Evolutionary conservation across 2,329 filamentous ascomycete genomes (phyloP), one percentile per base, ranked within the genome.

Genomic region (Septoria petroselini): DNA sequence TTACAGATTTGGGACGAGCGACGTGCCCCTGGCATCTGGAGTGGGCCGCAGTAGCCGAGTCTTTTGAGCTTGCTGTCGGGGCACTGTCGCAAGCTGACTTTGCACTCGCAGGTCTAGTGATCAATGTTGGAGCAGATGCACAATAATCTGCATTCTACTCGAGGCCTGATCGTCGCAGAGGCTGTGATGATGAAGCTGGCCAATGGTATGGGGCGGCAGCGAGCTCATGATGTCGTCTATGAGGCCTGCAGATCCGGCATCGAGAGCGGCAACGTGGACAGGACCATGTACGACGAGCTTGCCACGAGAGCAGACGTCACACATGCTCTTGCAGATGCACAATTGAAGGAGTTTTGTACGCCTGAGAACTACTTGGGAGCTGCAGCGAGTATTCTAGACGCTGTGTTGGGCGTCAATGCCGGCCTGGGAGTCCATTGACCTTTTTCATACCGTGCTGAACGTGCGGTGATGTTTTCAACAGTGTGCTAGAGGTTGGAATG

Each of bases 161-260:
- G 61, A 23, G 70, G 65, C 3, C 59, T 64, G 27, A 65, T 64
- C 30, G 70, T 65, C 19, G 66, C 64, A 3, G 70, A 69, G 49
- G 70, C 66, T 19, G 71, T 70, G 42, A 71, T 70, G 64, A 72
- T 69, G 51, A 66, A 66, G 27, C 57, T 71, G 31, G 63, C 59
- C 9, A 61, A 60, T 17, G 62, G 58, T 11, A 61, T 67, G 7
- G 68, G 68, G 3, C 62, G 58, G 19, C 69, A 67, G 43, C 58
- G 56, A 7, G 63, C 59, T 49, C 69, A 71, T 41, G 67, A 68
- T 9, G 57, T 69, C 3, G 63, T 65, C 47, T 70, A 71, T 38
- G 65, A 66, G 38, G 58, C 62, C 43, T 71, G 69, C 48, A 57
- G 52, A 29, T 42, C 53, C 41, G 58, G 59, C 17, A 59, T 64